These are phyloP conservation scores for Rhexocercosporidium sp. DNA, from an alignment of 2,329 filamentous ascomycete species.

Conservation along the genomic window DNA sequence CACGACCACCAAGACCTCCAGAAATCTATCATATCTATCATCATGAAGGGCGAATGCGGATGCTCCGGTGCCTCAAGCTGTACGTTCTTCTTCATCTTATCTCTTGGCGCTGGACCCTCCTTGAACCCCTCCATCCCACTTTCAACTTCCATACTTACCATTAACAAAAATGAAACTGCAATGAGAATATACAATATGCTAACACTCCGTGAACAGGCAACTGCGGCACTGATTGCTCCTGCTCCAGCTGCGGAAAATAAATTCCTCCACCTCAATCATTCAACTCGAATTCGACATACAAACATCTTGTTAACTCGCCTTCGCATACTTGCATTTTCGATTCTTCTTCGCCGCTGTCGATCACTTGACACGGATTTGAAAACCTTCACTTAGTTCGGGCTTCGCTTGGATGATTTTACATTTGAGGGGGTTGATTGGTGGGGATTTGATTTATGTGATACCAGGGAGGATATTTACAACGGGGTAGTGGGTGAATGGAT, in stretches of 20 bases:
- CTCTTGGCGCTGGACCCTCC: slow-evolving; percentile 7
- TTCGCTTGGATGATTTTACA: not conserved
- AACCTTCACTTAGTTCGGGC: not conserved
- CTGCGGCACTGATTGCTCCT: slow-evolving; percentile 42
- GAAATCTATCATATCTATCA: slow-evolving; percentile 39
- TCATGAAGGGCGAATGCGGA: slow-evolving; percentile 48
- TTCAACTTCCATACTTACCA: not conserved
- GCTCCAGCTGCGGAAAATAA: slow-evolving; percentile 46
- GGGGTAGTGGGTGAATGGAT: not conserved
- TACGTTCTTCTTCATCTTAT: slow-evolving; percentile 33
- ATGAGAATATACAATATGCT: slow-evolving; percentile 6
- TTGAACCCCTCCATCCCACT: slow-evolving; percentile 8
- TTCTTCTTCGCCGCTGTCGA: not conserved
- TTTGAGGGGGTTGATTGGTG: slow-evolving; percentile 6
- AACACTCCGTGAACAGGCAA: slow-evolving; percentile 32
- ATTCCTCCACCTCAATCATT: slow-evolving; percentile 9
- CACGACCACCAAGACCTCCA: not conserved
- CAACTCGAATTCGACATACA: not conserved
- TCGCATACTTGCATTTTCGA: not conserved
- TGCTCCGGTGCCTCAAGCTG: slow-evolving; percentile 45
- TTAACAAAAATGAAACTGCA: not conserved
- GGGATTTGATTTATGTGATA: slow-evolving; percentile 7
- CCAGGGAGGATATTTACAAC: not conserved
- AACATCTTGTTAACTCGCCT: not conserved
- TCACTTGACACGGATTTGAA: not conserved